Base-by-base conservation (phyloP, 306 rosid genomes). In the Lithocarpus polystachyus region DNA sequence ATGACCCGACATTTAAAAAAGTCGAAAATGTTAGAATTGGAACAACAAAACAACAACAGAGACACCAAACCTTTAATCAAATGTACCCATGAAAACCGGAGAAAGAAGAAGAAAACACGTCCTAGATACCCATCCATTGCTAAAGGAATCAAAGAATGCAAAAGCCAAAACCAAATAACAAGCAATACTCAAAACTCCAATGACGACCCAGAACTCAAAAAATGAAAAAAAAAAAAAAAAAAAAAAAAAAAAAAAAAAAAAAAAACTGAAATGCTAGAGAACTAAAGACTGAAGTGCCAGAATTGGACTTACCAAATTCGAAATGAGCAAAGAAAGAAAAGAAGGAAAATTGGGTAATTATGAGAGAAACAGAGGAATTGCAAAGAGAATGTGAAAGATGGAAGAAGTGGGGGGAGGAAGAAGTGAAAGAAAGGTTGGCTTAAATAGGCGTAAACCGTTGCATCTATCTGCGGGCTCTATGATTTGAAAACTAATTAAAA, bases 321-420 rank as follows among this genome's bases (percentile, higher is more conserved):
- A 78, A 71, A 53, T 78, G 82, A 13, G 52, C 67, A 75, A 69
- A 13, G 22, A 33, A 14, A 68, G n/a, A 40, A 29, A 43, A 48
- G 53, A 81, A 6, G 43, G 68, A 35, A 35, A 67, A 35, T 6
- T 17, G 51, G 24, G 51, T 19, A 8, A 18, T 29, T 31, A n/a
- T 1, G 72, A 67, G 6, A 22, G 22, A 28, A 19, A 60, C 23
- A 80, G 61, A 59, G 56, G 54, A 59, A 71, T 15, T 31, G 62
- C 23, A 20, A 14, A 56, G 35, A 78, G 12, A 29, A 57, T 4
- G 76, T 20, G 23, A 13, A 29, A 56, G 70, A 48, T 0, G 2
- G 83, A 69, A 14, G 77, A 75, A 78, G 91, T 29, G 92, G 88
- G 91, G 77, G 98, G 92, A 89, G 79, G 88, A 87, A 79, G 53